Conservation (phyloP, 495 filamentous ascomycete species). For the Sordaria brevicollis region DNA sequence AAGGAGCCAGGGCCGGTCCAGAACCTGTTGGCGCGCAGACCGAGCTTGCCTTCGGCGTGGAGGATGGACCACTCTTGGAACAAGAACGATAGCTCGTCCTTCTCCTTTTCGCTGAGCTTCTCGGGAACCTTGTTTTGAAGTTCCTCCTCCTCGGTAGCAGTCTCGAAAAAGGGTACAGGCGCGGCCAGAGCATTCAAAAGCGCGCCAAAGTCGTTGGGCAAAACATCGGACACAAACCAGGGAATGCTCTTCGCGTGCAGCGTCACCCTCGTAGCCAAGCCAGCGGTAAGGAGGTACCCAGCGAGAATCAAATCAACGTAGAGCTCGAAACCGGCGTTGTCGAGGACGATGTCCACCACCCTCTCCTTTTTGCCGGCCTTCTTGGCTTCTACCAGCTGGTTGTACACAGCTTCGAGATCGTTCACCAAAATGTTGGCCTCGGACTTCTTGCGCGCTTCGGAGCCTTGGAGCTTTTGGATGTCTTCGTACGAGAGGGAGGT, state of each 20-base stretch:
- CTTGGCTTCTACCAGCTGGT: slow-evolving; percentile 54
- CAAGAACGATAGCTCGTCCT: slow-evolving; percentile 57
- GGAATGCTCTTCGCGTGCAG: slow-evolving; percentile 89
- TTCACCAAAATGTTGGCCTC: slow-evolving; percentile 88
- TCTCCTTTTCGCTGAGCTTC: slow-evolving; percentile 56
- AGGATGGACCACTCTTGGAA: slow-evolving; percentile 71
- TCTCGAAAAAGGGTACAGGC: slow-evolving; percentile 66
- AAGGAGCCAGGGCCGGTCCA: slow-evolving; percentile 81
- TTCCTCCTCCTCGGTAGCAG: slow-evolving; percentile 55
- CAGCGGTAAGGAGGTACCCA: slow-evolving; percentile 73
- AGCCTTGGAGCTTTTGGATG: slow-evolving; percentile 90
- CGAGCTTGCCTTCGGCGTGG: slow-evolving; percentile 71
- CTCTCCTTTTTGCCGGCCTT: slow-evolving; percentile 45
- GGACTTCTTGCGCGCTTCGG: slow-evolving; percentile 67
- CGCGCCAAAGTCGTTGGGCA: slow-evolving; percentile 71
- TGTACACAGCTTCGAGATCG: slow-evolving; percentile 65
- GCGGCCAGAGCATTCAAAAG: slow-evolving; percentile 66
- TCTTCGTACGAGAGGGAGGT: slow-evolving; percentile 89
- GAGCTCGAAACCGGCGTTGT: slow-evolving; percentile 94
- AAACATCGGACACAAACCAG: slow-evolving; percentile 95
- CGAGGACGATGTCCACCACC: slow-evolving; percentile 83
- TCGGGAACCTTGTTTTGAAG: slow-evolving; percentile 41
- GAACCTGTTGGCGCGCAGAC: slow-evolving; percentile 71
- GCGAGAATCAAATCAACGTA: slow-evolving; percentile 89
- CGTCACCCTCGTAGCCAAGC: slow-evolving; percentile 76